Percentiles rank a stretch among this genome's conserved stretches.
Evolutionary conservation across 2,329 filamentous ascomycete genomes (phyloP).

Genomic region (Calycina herbarum): DNA sequence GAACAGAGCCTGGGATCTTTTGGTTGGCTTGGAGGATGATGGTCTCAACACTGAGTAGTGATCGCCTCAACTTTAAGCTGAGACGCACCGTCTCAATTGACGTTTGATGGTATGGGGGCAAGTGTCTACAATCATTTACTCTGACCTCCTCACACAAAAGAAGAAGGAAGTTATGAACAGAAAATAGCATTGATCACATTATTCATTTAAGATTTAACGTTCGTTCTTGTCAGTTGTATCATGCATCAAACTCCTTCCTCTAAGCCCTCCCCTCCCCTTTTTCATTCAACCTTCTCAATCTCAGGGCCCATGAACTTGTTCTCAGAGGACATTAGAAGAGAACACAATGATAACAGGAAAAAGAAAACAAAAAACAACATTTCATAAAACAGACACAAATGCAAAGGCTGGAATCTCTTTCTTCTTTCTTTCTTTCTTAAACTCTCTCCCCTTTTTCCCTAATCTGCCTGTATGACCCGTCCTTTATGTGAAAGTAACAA

Average conservation of each 20-base stretch:
- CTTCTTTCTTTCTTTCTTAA: not conserved
- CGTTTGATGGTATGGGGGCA: no score
- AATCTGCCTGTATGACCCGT: not conserved
- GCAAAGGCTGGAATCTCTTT: conserved; percentile 2
- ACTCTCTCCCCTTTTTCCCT: not conserved
- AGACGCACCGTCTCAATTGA: no score
- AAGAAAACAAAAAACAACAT: not conserved
- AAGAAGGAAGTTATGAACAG: not conserved
- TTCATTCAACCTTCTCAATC: not conserved
- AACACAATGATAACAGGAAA: not conserved
- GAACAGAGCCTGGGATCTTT: no score
- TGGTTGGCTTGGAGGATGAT: no score
- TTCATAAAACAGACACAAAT: not conserved
- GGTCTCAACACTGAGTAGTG: no score
- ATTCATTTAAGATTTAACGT: conserved; percentile 1
- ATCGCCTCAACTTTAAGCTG: no score
- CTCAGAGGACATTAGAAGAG: not conserved
- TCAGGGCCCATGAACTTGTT: not conserved
- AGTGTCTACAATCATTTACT: no score
- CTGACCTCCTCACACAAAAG: not conserved
- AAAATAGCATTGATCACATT: not conserved
- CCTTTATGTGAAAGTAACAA: not conserved
- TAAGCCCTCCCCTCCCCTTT: not conserved
- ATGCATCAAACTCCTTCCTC: not conserved
- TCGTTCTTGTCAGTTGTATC: not conserved